Base-by-base conservation (phyloP, 257 asterid genomes). In the Lycium barbarum region DNA sequence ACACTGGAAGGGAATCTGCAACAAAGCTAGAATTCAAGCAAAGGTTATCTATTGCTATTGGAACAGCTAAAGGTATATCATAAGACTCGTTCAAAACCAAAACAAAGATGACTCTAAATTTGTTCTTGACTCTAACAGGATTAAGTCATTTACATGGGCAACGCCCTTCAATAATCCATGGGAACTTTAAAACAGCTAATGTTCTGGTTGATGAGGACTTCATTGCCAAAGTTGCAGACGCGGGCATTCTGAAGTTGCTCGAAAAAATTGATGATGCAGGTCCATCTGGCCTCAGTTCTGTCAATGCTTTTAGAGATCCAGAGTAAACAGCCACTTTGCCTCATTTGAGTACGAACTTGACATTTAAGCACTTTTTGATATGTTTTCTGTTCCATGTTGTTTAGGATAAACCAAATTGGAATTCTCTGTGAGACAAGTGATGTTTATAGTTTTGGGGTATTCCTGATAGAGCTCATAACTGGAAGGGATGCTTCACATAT, bases 181-280 rank as follows among this genome's bases (percentile, higher is more conserved):
- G 92, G 33, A 90, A 90, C 88, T 94, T 94, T 83, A 90, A 91
- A 90, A 93, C 97, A 55, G 92, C 94, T 51, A 93, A 90, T 87
- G 98, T 94, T 17, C 62, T 94, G 90, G 98, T 94, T 71, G 96
- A 93, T 81, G 98, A 92, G 90, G 87, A 91, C 86, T 92, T 94
- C 90, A 90, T 86, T 73, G 95, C 95, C 17, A 94, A 92, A 89
- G 96, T 94, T 84, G 89, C 95, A 70, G 98, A 93, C 88, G 94
- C 92, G 65, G 96, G 97, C 59, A 63, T 92, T n/a, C 85, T 72
- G 3, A 90, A 76, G 62, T 87, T 94, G 45, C 91, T 92, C 3
- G 87, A 87, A 38, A 90, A 85, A 80, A 83, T 87, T 17, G 92
- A 90, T 62, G 92, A 87, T 68, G 91, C 90, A 15, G 85, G 91